Evolutionary conservation across 179 eudicot species (phyloP).

Genomic region (Patellifolia procumbens): DNA sequence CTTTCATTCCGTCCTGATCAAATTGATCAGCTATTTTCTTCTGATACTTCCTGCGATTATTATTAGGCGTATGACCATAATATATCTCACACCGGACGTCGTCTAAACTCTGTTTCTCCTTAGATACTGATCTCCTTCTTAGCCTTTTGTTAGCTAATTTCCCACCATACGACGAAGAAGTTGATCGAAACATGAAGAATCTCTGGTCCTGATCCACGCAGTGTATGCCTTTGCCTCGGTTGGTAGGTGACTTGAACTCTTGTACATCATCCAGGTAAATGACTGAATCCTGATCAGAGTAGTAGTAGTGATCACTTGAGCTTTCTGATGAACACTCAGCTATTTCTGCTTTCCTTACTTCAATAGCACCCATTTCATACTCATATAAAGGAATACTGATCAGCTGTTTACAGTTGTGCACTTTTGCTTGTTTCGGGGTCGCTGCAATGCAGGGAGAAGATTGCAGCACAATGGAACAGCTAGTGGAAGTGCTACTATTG

Average conservation of each 20-base stretch:
- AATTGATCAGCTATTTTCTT: constrained; percentile 23
- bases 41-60: constrained; percentile 36
- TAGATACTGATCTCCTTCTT: constrained; percentile 40
- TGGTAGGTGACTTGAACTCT: constrained; percentile 50
- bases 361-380: background rate
- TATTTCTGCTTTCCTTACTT: background rate
- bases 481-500: background rate
- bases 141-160: constrained; percentile 34
- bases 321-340: constrained; percentile 34
- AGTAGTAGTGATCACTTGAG: constrained; percentile 2
- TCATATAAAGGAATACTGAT: constrained; percentile 18
- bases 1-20: background rate
- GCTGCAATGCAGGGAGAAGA: constrained; percentile 11
- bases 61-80: constrained; percentile 28
- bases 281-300: constrained; percentile 31
- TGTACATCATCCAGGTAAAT: constrained; percentile 58
- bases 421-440: background rate
- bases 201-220: constrained; percentile 52
- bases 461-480: constrained; percentile 19
- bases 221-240: constrained; percentile 24
- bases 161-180: constrained; percentile 23
- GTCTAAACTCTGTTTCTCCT: constrained; percentile 23
- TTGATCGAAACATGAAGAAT: constrained; percentile 52
- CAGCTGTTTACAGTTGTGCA: constrained; percentile 3
- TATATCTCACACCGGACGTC: constrained; percentile 30